phyloP scores from a whole-genome alignment of 2,329 filamentous ascomycete species.

The Fusarium falciforme region DNA sequence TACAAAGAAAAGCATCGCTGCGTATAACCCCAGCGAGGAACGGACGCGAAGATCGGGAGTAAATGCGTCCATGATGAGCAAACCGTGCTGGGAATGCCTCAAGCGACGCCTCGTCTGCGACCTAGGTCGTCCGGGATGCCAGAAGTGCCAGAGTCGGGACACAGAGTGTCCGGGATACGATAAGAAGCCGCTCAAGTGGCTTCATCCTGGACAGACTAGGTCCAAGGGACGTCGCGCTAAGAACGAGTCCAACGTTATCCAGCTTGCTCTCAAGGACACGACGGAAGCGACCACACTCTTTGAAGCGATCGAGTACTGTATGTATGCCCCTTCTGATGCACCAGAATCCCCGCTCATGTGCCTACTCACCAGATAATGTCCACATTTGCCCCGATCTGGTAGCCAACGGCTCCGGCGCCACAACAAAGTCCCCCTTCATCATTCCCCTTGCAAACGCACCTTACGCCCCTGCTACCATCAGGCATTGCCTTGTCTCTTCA shows the following conservation, averaged over 20 bases:
- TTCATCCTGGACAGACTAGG: conserved; percentile 33
- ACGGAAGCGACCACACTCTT: neutral
- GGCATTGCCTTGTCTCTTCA: conserved; percentile 23
- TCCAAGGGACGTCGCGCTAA: conserved; percentile 28
- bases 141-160: conserved; percentile 23
- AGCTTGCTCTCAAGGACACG: conserved; percentile 1
- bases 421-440: conserved; percentile 13
- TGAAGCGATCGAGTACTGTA: conserved; percentile 25
- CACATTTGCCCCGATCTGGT: conserved; percentile 35
- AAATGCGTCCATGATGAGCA: neutral
- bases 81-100: conserved; percentile 36
- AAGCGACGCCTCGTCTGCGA: conserved; percentile 35
- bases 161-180: conserved; percentile 32
- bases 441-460: conserved; percentile 1
- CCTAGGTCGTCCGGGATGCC: conserved; percentile 21
- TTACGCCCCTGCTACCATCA: conserved; percentile 6
- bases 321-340: neutral
- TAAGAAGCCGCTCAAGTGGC: conserved; percentile 37
- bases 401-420: conserved; percentile 10
- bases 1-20: neutral
- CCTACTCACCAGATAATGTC: conserved; percentile 21
- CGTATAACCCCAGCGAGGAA: neutral
- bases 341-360: neutral
- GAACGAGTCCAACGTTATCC: conserved; percentile 10
- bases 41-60: neutral